A percentile compares a stretch with the other conserved stretches of the same genome.
Evolutionary conservation across 331 rosid genomes (phyloP).

Genomic region (Dryas integrifolia): DNA sequence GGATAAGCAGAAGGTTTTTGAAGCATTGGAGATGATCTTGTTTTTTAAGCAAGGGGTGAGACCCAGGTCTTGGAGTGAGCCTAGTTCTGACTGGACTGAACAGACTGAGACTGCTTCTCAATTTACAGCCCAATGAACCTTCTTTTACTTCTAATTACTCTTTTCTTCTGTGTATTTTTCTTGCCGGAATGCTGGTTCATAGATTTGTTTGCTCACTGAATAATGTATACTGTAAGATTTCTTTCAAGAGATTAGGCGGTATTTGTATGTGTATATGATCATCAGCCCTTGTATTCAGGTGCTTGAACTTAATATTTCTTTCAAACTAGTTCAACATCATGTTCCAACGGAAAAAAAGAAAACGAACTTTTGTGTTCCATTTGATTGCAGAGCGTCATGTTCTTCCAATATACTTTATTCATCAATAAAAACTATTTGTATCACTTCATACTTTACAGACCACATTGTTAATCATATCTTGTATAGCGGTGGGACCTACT

Average conservation of each 20-base stretch:
- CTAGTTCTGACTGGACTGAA: slow-evolving; percentile 71
- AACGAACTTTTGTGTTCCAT: not conserved
- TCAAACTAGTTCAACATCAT: not conserved
- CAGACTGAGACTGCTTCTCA: slow-evolving; percentile 43
- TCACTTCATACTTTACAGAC: not conserved
- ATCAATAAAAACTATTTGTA: not conserved
- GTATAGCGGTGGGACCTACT: no score
- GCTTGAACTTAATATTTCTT: not conserved
- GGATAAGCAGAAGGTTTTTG: slow-evolving; percentile 61
- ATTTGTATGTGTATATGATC: not conserved
- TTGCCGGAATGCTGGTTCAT: not conserved
- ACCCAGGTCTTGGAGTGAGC: slow-evolving; percentile 88
- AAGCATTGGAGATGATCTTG: slow-evolving; percentile 70
- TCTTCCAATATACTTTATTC: not conserved
- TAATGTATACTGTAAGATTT: slow-evolving; percentile 10
- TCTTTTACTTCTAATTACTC: not conserved
- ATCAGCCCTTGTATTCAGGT: not conserved
- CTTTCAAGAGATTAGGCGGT: not conserved
- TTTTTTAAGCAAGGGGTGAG: slow-evolving; percentile 59
- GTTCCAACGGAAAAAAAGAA: not conserved
- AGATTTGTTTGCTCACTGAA: not conserved
- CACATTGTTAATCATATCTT: not conserved
- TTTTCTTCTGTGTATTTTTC: not conserved
- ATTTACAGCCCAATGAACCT: slow-evolving; percentile 26
- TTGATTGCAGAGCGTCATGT: not conserved